Evolutionary conservation across 2,329 filamentous ascomycete genomes (phyloP).

Genomic region (Diaporthe humulicola): DNA sequence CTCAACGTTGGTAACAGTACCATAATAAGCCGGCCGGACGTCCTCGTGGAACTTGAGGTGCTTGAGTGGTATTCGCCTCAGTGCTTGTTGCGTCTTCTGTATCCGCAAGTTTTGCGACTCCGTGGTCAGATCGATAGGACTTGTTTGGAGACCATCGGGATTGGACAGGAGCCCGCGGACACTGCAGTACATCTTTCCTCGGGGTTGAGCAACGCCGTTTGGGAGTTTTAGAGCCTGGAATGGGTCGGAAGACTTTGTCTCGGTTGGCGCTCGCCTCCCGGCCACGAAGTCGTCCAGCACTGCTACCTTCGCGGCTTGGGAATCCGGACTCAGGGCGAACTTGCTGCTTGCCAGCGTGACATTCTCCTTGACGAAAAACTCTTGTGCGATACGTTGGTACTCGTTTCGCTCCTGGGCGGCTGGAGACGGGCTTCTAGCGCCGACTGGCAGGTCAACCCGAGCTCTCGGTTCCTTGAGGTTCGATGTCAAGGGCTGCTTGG

Average conservation of each 20-base stretch:
- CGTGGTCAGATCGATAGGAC: conserved; percentile 51
- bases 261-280: conserved; percentile 61
- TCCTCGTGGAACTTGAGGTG: conserved; percentile 73
- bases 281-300: conserved; percentile 66
- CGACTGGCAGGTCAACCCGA: conserved; percentile 40
- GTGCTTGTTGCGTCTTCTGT: conserved; percentile 52
- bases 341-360: conserved; percentile 76
- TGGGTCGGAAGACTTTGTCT: conserved; percentile 58
- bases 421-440: conserved; percentile 39
- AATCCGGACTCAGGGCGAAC: conserved; percentile 70
- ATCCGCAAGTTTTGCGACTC: conserved; percentile 58
- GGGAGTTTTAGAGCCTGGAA: conserved; percentile 61
- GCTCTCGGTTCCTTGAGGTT: conserved; percentile 56
- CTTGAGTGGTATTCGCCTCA: conserved; percentile 73
- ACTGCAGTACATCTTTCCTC: conserved; percentile 63
- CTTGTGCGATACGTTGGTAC: conserved; percentile 81
- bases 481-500: conserved; percentile 47
- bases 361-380: conserved; percentile 83
- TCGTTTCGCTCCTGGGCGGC: conserved; percentile 52
- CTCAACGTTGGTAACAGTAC: conserved; percentile 76
- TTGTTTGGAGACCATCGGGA: conserved; percentile 57
- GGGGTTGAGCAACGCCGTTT: conserved; percentile 49
- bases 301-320: conserved; percentile 62
- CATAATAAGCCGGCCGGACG: conserved; percentile 78
- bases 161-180: conserved; percentile 74